These are phyloP conservation scores for Aspergillus amoenus DNA, from an alignment of 2,329 filamentous ascomycete species.

Conservation along the genomic window DNA sequence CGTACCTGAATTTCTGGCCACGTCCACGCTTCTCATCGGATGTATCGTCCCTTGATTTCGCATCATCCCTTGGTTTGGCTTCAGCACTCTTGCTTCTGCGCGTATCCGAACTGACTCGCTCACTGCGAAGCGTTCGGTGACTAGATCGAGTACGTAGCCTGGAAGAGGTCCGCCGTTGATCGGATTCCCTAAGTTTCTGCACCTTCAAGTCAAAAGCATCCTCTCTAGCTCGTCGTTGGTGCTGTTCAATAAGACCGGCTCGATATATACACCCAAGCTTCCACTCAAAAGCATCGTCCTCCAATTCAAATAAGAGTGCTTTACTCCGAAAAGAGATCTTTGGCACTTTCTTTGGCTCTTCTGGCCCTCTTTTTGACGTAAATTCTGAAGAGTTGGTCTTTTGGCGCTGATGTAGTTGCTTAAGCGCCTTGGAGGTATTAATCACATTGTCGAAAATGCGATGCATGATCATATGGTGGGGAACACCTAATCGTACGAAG, in stretches of 20 bases:
- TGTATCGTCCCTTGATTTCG: conserved; percentile 32
- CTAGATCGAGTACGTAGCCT: conserved; percentile 55
- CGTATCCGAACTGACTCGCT: conserved; percentile 38
- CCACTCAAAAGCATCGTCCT: conserved; percentile 97
- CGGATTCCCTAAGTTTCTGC: conserved; percentile 75
- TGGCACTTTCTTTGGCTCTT: conserved; percentile 81
- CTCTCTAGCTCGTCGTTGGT: conserved; percentile 83
- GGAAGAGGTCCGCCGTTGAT: conserved; percentile 51
- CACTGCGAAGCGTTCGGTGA: conserved; percentile 44
- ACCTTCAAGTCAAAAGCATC: conserved; percentile 86
- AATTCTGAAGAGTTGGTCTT: conserved; percentile 85
- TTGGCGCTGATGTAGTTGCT: conserved; percentile 93
- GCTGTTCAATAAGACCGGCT: conserved; percentile 82
- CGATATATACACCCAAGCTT: conserved; percentile 94
- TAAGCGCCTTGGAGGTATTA: conserved; percentile 80
- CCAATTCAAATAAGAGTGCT: conserved; percentile 83
- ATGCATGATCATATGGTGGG: conserved; percentile 86
- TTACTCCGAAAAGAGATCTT: conserved; percentile 80
- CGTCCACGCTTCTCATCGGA: conserved; percentile 33
- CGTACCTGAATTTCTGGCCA: conserved; percentile 59
- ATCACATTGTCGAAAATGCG: conserved; percentile 90
- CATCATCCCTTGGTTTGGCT: conserved; percentile 35
- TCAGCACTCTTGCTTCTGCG: conserved; percentile 60
- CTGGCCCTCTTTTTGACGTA: conserved; percentile 78
- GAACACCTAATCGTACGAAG: conserved; percentile 81